Evolutionary conservation across 495 filamentous ascomycete species (phyloP), one percentile per base, ranked within the genome.

Genomic region (Copromyces sp.): DNA sequence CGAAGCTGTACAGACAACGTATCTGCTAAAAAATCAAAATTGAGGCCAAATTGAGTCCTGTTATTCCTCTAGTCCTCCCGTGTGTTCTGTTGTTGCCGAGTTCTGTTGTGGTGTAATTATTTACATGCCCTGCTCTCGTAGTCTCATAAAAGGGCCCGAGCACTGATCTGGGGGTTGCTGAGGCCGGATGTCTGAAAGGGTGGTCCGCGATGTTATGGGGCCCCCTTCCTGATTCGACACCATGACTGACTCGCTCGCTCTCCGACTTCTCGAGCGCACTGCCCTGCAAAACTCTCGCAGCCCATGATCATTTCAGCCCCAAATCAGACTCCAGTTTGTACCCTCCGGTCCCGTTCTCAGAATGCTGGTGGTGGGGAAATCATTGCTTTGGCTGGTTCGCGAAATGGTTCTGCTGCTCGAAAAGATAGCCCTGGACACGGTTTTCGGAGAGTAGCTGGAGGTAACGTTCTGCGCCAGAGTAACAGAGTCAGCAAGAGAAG

Each of bases 391-490:
- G 75, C 44, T 82, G 74, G 80, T 90, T 87, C 39, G 87, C 74
- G 71, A 91, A 84, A 80, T 92, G 93, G 83, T 98, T 97, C 84
- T 95, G 92, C 87, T 97, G 94, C 84, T 95, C 86, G 77, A 94
- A 95, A 65, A 95, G 80, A 80, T 97, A 98, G 76, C 95, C 95
- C 84, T 88, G 90, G 77, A 98, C 86, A 84, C 93, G 92, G 78
- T 91, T 85, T 73, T 94, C 90, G 82, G 90, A 90, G 80, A 99
- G 85, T 71, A 97, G 84, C 81, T 97, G 91, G 75, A 99, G 89
- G 84, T 99, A 99, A 78, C 93, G 91, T 80, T 98, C 95, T 99
- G 77, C 69, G 73, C 9, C 32, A 7, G 9, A 11, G 4, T 44
- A 2, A 42, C 35, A 37, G 53, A 44, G 70, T 75, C 41, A 74